phyloP scores from a whole-genome alignment of 805 yeast species.

The Vanderwaltozyma polyspora region DNA sequence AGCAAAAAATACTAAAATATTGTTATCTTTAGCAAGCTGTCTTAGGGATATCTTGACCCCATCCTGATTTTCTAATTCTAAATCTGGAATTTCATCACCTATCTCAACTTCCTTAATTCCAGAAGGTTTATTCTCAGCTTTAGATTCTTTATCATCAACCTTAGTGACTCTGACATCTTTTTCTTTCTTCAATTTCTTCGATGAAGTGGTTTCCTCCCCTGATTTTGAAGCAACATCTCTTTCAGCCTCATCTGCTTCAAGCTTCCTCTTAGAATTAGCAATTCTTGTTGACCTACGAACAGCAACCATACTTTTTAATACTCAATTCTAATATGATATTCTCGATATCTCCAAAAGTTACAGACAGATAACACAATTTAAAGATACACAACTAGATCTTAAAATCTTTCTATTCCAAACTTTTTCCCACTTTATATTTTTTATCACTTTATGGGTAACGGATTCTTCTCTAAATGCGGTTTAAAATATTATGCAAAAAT shows the following conservation, averaged over 20 bases:
- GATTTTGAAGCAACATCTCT: conserved; percentile 4
- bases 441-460: too few relatives aligned
- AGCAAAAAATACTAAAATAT: conserved; percentile 49
- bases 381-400: too few relatives aligned
- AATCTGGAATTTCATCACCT: conserved; percentile 59
- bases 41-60: conserved; percentile 47
- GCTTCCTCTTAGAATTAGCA: conserved; percentile 7
- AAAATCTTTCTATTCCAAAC: too few relatives aligned
- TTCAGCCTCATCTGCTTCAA: conserved; percentile 2
- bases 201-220: not conserved
- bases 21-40: conserved; percentile 30
- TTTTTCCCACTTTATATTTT: too few relatives aligned
- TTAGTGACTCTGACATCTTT: not conserved
- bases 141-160: conserved; percentile 9
- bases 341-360: too few relatives aligned
- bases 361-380: too few relatives aligned
- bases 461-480: too few relatives aligned
- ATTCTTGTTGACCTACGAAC: conserved; percentile 26
- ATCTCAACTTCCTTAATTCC: conserved; percentile 26
- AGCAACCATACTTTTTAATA: conserved; percentile 8
- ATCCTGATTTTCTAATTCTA: conserved; percentile 56
- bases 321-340: too few relatives aligned
- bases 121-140: not conserved
- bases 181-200: not conserved
- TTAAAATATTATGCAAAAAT: too few relatives aligned